These are phyloP conservation scores for Malus hybrid DNA, from an alignment of 331 rosid genomes.

Conservation along the genomic window DNA sequence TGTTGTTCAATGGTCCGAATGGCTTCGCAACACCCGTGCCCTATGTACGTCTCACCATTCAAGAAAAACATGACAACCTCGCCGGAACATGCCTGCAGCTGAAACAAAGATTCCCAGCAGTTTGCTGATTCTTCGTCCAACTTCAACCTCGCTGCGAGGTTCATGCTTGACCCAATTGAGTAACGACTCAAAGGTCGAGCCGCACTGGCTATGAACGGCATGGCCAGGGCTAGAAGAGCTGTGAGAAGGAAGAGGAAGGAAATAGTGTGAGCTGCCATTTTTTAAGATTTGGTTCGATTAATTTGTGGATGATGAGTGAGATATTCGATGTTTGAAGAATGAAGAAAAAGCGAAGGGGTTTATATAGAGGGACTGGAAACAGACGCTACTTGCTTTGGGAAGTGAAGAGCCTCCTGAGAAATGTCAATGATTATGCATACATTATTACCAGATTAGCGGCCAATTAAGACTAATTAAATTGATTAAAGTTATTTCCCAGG, in stretches of 20 bases:
- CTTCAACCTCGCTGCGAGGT: constrained; percentile 33
- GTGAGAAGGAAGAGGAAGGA: background rate
- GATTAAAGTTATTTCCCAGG: too few relatives aligned
- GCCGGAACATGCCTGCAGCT: constrained; percentile 52
- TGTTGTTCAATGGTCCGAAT: constrained; percentile 41
- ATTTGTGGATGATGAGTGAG: background rate
- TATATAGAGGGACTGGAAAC: background rate
- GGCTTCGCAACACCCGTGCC: constrained; percentile 42
- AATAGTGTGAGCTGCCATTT: constrained; percentile 19
- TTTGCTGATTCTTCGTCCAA: constrained; percentile 27
- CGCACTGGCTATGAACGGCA: background rate
- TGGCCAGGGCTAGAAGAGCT: background rate
- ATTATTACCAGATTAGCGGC: too few relatives aligned
- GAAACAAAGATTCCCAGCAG: constrained; percentile 53
- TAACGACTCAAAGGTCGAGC: background rate
- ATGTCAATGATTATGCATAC: background rate
- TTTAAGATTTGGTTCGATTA: too few relatives aligned
- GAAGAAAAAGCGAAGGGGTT: background rate
- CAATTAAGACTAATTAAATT: too few relatives aligned
- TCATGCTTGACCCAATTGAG: background rate
- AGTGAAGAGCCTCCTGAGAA: background rate
- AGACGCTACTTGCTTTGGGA: background rate
- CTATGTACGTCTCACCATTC: constrained; percentile 47
- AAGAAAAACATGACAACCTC: constrained; percentile 52
- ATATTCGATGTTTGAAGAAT: too few relatives aligned